These are phyloP conservation scores for Phaeosphaeriaceae sp. DNA, from an alignment of 2,329 filamentous ascomycete genomes.

Conservation along the genomic window DNA sequence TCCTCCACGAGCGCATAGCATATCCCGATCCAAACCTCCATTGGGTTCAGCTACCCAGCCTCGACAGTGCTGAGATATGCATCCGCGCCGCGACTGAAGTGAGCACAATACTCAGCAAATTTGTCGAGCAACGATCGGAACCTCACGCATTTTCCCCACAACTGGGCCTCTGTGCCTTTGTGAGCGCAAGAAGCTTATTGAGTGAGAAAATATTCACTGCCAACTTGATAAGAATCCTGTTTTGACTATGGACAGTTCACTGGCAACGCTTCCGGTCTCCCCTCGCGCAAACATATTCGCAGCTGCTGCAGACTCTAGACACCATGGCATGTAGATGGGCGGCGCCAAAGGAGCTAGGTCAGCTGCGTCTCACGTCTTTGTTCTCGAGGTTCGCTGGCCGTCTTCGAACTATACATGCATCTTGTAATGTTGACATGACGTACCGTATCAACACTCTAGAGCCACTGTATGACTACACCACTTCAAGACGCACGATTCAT, in stretches of 20 bases:
- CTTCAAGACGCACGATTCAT: background rate
- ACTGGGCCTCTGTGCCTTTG: constrained; percentile 9
- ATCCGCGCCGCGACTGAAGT: background rate
- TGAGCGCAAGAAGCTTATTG: constrained; percentile 6
- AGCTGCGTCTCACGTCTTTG: background rate
- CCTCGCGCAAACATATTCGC: background rate
- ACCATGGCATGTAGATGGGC: constrained; percentile 1
- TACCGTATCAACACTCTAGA: background rate
- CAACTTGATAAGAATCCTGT: background rate
- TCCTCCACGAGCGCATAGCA: constrained; percentile 3
- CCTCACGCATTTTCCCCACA: constrained; percentile 1
- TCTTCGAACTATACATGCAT: background rate
- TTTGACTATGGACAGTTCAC: background rate
- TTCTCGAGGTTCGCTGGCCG: background rate
- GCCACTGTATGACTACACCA: background rate
- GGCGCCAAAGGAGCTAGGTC: too few species aligned
- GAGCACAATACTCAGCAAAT: constrained; percentile 1
- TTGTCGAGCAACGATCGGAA: background rate
- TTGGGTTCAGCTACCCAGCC: constrained; percentile 5
- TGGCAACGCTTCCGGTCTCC: background rate
- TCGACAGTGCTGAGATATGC: constrained; percentile 2
- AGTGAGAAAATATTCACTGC: background rate
- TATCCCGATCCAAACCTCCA: constrained; percentile 2
- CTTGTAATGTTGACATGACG: background rate
- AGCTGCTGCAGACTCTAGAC: background rate